These are phyloP conservation scores for Chaetothyriales sp. DNA, from an alignment of 2,329 filamentous ascomycete genomes.

Conservation along the genomic window DNA sequence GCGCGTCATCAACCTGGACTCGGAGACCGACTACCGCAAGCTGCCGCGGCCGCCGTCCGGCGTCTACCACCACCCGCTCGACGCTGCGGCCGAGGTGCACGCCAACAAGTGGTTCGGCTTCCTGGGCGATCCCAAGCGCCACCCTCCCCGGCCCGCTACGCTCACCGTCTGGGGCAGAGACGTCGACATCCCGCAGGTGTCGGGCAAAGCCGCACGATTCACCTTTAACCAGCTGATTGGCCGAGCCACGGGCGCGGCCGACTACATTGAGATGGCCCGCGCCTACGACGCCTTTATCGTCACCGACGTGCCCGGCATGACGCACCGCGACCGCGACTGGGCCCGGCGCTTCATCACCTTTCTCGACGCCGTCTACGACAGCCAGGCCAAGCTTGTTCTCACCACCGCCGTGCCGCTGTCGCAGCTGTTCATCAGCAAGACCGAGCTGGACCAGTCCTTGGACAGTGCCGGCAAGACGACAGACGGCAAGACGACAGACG, in stretches of 20 bases:
- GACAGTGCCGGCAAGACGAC: constrained; percentile 24
- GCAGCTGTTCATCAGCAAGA: constrained; percentile 68
- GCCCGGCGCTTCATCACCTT: constrained; percentile 94
- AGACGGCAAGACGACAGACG: no score
- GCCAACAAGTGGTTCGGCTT: constrained; percentile 93
- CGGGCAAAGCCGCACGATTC: constrained; percentile 78
- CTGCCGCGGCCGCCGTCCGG: constrained; percentile 84
- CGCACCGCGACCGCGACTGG: constrained; percentile 67
- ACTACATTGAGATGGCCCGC: constrained; percentile 83
- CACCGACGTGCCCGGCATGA: constrained; percentile 87
- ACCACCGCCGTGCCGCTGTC: constrained; percentile 75
- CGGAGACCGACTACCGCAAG: constrained; percentile 91
- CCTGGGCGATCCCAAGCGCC: constrained; percentile 65
- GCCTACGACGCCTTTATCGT: constrained; percentile 88
- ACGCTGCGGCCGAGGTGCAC: constrained; percentile 61
- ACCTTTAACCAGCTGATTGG: constrained; percentile 87
- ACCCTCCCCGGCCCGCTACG: constrained; percentile 62
- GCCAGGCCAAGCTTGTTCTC: constrained; percentile 82
- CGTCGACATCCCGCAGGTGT: constrained; percentile 74
- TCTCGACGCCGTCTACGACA: constrained; percentile 90
- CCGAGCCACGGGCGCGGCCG: constrained; percentile 75
- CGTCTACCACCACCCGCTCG: constrained; percentile 84
- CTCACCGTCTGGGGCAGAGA: constrained; percentile 89
- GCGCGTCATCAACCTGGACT: constrained; percentile 87
- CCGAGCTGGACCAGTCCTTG: constrained; percentile 52